Evolutionary conservation across 1,284 basidiomycete genomes (phyloP), one percentile per base, ranked within the genome.

Genomic region (Apiotrichum laibachii): DNA sequence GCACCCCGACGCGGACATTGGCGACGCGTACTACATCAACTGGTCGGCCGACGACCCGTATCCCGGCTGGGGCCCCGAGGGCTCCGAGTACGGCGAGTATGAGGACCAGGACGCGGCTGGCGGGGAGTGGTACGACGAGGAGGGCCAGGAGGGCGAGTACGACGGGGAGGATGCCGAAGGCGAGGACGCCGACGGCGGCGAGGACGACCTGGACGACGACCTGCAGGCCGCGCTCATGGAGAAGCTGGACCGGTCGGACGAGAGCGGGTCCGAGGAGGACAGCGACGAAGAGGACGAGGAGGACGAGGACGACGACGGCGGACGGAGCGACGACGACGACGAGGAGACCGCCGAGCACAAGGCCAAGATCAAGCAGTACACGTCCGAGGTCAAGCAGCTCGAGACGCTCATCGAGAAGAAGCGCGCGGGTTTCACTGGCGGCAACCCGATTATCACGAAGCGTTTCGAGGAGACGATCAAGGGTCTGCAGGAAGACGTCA

Each of bases 391-490:
- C 64, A 83, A 87, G 55, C 91, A 94, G 72, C 79, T 96, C 62
- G 90, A 96, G 76, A 85, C 86, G 50, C 91, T 90, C 10, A 88
- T 96, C 21, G 83, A 86, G 82, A 96, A 95, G 81, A 85, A 85
- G 62, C 83, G 82, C 31, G 90, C 95, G 72, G 87, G 94, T 60
- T 85, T 88, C n/a, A 88, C 86, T 62, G 90, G 90, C 43, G 85
- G 85, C 13, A 97, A 96, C 73, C 88, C 89, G 22, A 85, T 96
- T 60, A 92, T 96, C 76, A 87, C 86, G 80, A 89, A 89, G 84
- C 91, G 93, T 39, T 95, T 95, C 79, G 91, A 95, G 75, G 92
- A 95, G 73, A 88, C 90, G 5, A 80, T 95, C 67, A 88, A 87
- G 79, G 94, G 93, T 74, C 81, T 96, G 55, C 85, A 88, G 46